Evolutionary conservation across 495 filamentous ascomycete genomes (phyloP).

Genomic region (Tuber umbilicatum): DNA sequence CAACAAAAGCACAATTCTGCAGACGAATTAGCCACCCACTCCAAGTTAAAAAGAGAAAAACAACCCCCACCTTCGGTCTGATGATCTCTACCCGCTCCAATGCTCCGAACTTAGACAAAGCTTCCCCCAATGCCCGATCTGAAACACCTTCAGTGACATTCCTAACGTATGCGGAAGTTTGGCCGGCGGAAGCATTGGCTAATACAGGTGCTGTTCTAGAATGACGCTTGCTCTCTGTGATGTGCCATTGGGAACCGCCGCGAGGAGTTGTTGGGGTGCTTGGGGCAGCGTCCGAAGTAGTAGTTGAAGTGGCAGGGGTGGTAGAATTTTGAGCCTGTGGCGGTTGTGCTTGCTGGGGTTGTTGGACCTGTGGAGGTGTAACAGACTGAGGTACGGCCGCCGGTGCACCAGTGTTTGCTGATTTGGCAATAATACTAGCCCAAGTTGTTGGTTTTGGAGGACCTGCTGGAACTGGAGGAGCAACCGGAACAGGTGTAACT

Average conservation of each 20-base stretch:
- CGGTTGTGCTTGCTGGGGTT: constrained; percentile 36
- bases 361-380: constrained; percentile 47
- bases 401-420: not conserved
- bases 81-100: constrained; percentile 82
- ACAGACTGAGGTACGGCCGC: constrained; percentile 47
- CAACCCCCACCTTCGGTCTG: constrained; percentile 65
- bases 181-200: constrained; percentile 49
- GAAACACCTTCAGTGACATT: constrained; percentile 83
- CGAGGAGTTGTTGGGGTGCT: constrained; percentile 25
- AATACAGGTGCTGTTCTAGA: constrained; percentile 21
- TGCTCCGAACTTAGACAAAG: constrained; percentile 66
- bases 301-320: constrained; percentile 14
- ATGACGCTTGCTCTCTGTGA: constrained; percentile 36
- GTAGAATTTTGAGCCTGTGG: constrained; percentile 39
- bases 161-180: constrained; percentile 79
- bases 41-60: not conserved
- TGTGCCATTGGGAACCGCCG: constrained; percentile 34
- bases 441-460: constrained; percentile 72
- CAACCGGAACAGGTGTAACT: constrained; percentile 30
- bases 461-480: constrained; percentile 46
- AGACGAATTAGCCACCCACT: constrained; percentile 34
- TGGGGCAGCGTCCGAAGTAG: constrained; percentile 7
- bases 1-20: constrained; percentile 94
- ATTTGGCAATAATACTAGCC: constrained; percentile 67
- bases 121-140: constrained; percentile 57